Conservation (phyloP, 1,284 basidiomycete genomes). For the Mycosarcoma mackinlayi region DNA sequence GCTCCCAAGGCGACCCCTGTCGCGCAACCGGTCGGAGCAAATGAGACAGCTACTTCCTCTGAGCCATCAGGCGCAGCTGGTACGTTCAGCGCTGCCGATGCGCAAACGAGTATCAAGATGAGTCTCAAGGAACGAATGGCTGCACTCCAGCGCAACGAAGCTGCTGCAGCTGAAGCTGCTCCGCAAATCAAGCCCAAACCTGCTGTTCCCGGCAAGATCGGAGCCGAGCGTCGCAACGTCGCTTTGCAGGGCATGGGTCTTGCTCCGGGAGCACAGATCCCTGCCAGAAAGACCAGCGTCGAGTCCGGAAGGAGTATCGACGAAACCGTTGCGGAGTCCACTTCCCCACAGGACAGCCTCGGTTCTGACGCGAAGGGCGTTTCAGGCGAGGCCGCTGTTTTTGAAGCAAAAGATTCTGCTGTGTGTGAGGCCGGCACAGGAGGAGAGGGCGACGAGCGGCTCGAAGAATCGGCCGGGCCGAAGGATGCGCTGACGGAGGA, state of each 20-base stretch:
- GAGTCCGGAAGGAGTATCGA: constrained; percentile 9
- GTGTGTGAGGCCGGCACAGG: constrained; percentile 6
- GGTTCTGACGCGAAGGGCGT: constrained; percentile 1
- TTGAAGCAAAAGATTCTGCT: constrained; percentile 3
- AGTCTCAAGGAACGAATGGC: constrained; percentile 67
- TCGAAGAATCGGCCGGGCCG: constrained; percentile 19
- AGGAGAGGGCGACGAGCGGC: constrained; percentile 4
- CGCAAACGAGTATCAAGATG: constrained; percentile 66
- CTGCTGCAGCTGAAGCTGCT: constrained; percentile 28
- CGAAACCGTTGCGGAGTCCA: constrained; percentile 1
- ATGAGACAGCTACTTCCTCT: constrained; percentile 12
- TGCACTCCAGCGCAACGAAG: constrained; percentile 61
- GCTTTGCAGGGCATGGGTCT: constrained; percentile 53
- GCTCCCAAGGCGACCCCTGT: constrained; percentile 12
- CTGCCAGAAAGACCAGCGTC: constrained; percentile 19
- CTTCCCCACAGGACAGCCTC: neutral
- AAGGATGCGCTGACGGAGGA: constrained; percentile 40
- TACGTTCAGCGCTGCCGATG: constrained; percentile 63
- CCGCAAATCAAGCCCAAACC: constrained; percentile 45
- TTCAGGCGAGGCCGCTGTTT: neutral
- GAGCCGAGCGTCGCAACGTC: constrained; percentile 42
- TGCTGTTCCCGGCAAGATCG: constrained; percentile 44
- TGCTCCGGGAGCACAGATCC: constrained; percentile 27
- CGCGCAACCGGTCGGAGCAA: constrained; percentile 8
- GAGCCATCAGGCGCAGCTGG: constrained; percentile 19